Evolutionary conservation across 2,329 filamentous ascomycete genomes (phyloP).

Genomic region (Colletotrichum eleusines): DNA sequence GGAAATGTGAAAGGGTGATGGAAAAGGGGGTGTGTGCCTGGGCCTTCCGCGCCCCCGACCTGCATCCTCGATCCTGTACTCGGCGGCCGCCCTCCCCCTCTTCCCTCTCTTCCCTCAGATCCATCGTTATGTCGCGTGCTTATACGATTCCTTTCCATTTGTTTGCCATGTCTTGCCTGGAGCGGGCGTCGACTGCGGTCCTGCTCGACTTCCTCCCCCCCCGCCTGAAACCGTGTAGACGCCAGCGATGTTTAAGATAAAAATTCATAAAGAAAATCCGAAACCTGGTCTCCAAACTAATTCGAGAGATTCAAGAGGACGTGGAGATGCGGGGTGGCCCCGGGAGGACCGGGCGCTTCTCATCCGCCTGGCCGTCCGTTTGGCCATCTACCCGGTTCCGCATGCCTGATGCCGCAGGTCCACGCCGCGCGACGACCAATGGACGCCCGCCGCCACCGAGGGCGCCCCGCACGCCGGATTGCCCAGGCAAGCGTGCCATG

Average conservation of each 20-base stretch:
- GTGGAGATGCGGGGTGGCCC: background rate
- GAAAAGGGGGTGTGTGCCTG: conserved; percentile 1
- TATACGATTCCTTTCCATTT: background rate
- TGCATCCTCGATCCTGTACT: conserved; percentile 35
- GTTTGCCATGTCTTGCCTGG: background rate
- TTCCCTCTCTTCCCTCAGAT: background rate
- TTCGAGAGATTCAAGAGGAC: too few relatives aligned
- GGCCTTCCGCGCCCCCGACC: conserved; percentile 23
- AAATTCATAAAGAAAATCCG: too few relatives aligned
- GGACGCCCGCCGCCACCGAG: background rate
- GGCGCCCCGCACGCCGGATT: conserved; percentile 1
- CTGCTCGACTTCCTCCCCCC: too few relatives aligned
- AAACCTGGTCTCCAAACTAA: background rate
- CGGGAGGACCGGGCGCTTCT: background rate
- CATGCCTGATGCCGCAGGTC: conserved; percentile 11
- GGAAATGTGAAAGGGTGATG: background rate
- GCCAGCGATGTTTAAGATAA: background rate
- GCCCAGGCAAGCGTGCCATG: conserved; percentile 10
- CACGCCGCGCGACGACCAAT: conserved; percentile 13
- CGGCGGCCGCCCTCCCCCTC: background rate
- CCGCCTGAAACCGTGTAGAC: background rate
- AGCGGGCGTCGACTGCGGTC: background rate
- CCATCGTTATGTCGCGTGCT: background rate
- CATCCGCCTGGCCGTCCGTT: conserved; percentile 9
- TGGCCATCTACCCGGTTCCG: conserved; percentile 21